Conservation (phyloP, 2,329 filamentous ascomycete genomes). For the Sclerotinia trifoliorum region DNA sequence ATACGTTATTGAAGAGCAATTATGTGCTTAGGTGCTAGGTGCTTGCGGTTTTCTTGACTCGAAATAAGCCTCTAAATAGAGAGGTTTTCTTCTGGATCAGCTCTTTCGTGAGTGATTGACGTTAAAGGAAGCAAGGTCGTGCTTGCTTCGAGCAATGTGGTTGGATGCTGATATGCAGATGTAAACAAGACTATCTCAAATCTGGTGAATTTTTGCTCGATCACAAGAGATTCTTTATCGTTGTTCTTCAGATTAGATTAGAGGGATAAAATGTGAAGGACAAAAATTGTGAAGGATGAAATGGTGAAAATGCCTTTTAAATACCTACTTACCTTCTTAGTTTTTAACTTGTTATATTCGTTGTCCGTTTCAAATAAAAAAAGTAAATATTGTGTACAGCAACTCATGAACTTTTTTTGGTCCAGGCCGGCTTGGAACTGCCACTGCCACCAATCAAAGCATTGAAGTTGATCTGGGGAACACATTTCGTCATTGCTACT, state of each 20-base stretch:
- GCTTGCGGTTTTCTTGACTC: constrained; percentile 3
- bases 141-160: constrained; percentile 20
- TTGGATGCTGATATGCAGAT: constrained; percentile 18
- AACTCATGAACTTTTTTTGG: neutral
- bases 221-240: constrained; percentile 7
- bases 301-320: neutral
- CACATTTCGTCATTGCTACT: constrained; percentile 20
- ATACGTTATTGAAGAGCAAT: constrained; percentile 21
- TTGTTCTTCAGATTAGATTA: neutral
- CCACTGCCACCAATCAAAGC: constrained; percentile 14
- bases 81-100: constrained; percentile 23
- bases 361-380: constrained; percentile 7
- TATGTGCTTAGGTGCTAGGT: neutral
- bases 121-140: constrained; percentile 19
- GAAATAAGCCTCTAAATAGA: constrained; percentile 13
- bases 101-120: constrained; percentile 17
- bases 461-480: constrained; percentile 6
- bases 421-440: neutral
- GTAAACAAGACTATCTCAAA: neutral
- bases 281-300: neutral
- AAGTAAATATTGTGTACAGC: neutral
- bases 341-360: constrained; percentile 2
- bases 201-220: neutral
- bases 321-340: neutral
- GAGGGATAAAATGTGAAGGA: neutral